A percentile compares a stretch with the other conserved stretches of the same genome.
phyloP scores from a whole-genome alignment of 179 eudicot species.

The Amaranthus tricolor region DNA sequence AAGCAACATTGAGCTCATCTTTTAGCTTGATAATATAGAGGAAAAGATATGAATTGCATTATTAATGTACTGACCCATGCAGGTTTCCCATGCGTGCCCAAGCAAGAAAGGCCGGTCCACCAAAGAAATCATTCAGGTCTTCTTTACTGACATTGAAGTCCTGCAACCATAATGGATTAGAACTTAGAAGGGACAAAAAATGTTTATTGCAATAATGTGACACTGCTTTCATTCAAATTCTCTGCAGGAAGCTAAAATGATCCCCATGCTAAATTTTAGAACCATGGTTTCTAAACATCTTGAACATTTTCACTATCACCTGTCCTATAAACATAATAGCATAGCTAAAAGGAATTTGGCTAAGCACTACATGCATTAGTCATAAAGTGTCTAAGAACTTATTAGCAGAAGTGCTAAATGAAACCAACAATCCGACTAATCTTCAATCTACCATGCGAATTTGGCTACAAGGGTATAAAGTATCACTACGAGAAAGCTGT shows the following conservation, averaged over 20 bases:
- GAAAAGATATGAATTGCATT: slow-evolving; percentile 5
- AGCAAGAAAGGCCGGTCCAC: slow-evolving; percentile 99
- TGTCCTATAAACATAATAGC: not conserved
- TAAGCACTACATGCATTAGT: not conserved
- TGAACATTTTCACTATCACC: not conserved
- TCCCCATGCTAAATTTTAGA: slow-evolving; percentile 4
- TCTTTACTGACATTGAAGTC: slow-evolving; percentile 60
- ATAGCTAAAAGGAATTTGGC: slow-evolving; percentile 2
- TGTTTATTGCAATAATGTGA: slow-evolving; percentile 6
- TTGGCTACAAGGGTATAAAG: slow-evolving; percentile 1
- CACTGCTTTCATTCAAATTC: not conserved
- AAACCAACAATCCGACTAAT: slow-evolving; percentile 2
- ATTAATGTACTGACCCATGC: slow-evolving; percentile 57
- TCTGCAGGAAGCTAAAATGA: slow-evolving; percentile 7
- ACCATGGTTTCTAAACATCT: not conserved
- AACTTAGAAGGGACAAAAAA: not conserved
- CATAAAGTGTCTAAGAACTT: not conserved
- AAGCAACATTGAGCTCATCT: not conserved
- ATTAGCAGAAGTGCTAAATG: not conserved
- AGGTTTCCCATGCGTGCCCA: slow-evolving; percentile 99
- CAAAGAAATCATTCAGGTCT: slow-evolving; percentile 78
- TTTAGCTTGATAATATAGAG: not conserved
- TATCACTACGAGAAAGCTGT: not conserved
- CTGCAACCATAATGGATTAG: slow-evolving; percentile 35
- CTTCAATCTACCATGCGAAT: not conserved